Conservation (phyloP, 495 filamentous ascomycete genomes). For the Letharia columbiana region DNA sequence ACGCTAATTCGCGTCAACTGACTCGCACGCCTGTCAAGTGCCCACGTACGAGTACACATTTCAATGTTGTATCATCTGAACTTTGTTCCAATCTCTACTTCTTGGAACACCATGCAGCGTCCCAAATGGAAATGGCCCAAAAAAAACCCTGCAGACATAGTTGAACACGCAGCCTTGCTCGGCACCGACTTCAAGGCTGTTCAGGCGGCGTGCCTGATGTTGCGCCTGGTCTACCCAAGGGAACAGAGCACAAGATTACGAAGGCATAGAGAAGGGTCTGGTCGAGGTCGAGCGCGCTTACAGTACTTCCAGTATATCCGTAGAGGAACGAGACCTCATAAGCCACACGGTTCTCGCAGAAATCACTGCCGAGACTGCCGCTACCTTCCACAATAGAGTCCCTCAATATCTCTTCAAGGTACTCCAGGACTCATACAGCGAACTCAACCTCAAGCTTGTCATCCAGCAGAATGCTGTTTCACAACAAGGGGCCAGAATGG, state of each 20-base stretch:
- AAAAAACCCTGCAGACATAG: neutral
- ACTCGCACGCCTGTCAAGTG: no score
- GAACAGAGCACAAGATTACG: neutral
- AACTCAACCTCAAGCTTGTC: neutral
- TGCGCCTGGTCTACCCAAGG: neutral
- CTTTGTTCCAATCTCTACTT: no score
- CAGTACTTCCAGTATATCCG: neutral
- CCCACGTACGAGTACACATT: no score
- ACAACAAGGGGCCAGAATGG: neutral
- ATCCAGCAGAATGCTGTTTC: neutral
- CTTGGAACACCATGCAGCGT: no score
- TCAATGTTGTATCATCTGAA: no score
- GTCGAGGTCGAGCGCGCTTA: neutral
- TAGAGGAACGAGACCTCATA: neutral
- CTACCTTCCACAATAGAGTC: neutral
- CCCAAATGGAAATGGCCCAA: no score
- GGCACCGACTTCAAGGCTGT: neutral
- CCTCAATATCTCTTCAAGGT: neutral
- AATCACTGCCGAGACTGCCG: neutral
- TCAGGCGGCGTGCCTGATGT: neutral
- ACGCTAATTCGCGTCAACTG: no score
- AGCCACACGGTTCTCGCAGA: neutral
- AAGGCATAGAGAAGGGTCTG: neutral
- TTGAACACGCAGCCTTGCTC: neutral
- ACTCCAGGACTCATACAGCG: neutral